Evolutionary conservation across 176 grass and related monocot species (phyloP).

Genomic region (Pontederia crassipes): DNA sequence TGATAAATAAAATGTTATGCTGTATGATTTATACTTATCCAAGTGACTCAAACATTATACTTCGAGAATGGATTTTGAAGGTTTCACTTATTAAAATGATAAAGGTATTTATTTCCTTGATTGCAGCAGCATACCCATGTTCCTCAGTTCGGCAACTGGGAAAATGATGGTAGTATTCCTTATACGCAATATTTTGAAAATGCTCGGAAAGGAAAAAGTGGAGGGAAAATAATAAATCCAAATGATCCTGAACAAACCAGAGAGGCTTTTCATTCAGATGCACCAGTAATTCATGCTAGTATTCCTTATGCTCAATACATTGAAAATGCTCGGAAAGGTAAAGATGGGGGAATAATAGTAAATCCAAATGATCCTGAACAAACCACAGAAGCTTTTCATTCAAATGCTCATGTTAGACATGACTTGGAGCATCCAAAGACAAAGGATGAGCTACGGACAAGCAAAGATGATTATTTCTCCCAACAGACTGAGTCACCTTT

Average conservation of each 20-base stretch:
- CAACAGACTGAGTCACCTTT: slow-evolving; percentile 1
- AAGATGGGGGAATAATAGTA: too few relatives aligned
- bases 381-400: slow-evolving; percentile 19
- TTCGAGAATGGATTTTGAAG: background rate
- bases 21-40: too few relatives aligned
- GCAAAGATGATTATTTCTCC: slow-evolving; percentile 35
- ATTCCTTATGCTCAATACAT: too few relatives aligned
- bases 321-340: too few relatives aligned
- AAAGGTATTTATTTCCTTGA: slow-evolving; percentile 5
- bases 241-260: slow-evolving; percentile 12
- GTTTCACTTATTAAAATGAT: slow-evolving; percentile 1
- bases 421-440: slow-evolving; percentile 18
- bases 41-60: too few relatives aligned
- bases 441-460: slow-evolving; percentile 34
- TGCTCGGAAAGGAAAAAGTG: slow-evolving; percentile 50
- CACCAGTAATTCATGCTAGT: too few relatives aligned
- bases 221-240: slow-evolving; percentile 30
- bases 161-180: slow-evolving; percentile 33
- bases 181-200: slow-evolving; percentile 72
- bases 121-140: slow-evolving; percentile 39
- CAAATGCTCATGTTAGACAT: slow-evolving; percentile 24
- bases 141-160: slow-evolving; percentile 77
- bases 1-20: too few relatives aligned
- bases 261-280: too few relatives aligned
- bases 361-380: too few relatives aligned